Base-by-base conservation (phyloP, 371 early-diverging fungal species). In the Saksenaea oblongispora region DNA sequence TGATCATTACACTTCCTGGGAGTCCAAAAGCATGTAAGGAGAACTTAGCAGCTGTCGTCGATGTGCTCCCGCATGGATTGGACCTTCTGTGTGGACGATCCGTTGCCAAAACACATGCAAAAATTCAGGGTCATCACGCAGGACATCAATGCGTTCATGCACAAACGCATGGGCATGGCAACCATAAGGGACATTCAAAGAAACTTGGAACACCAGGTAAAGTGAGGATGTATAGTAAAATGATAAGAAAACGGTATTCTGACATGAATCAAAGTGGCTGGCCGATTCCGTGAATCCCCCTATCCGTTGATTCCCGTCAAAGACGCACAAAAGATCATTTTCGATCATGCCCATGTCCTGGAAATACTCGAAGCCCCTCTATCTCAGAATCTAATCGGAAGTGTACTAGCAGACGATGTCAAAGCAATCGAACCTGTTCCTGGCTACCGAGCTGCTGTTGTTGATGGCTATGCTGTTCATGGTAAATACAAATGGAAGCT, bases 391-490 rank as follows among this genome's bases (percentile, higher is more conserved):
- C 62, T 88, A 26, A 67, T 84, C 14, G 93, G 93, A 0, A 80
- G 82, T 42, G 85, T 93, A 3, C 63, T 95, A 26, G 94, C 95
- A 4, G 80, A 88, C 64, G 92, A 94, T 65, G 89, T 94, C 0
- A 41, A 79, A 0, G 88, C 94, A 0, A 62, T 66, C 5, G 93
- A 93, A 57, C 78, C 87, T 57, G 94, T 96, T 1, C 98, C 98
- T 11, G 92, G 83, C 3, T 95, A 91, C 63, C 84, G 89, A 0
- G 96, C 96, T 4, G 91, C 94, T 0, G 85, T 93, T 18, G 89
- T 97, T 18, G 98, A 97, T 76, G 98, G 98, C 2, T 97, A 97
- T 74, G 95, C 96, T 7, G 92, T 96, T 22, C 71, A 88, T 64
- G 84, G 91, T 90, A 87, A 59, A 44, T 28, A 10, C 15, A 17